Conservation (phyloP, 257 asterid genomes). For the Solanum bukasovii region DNA sequence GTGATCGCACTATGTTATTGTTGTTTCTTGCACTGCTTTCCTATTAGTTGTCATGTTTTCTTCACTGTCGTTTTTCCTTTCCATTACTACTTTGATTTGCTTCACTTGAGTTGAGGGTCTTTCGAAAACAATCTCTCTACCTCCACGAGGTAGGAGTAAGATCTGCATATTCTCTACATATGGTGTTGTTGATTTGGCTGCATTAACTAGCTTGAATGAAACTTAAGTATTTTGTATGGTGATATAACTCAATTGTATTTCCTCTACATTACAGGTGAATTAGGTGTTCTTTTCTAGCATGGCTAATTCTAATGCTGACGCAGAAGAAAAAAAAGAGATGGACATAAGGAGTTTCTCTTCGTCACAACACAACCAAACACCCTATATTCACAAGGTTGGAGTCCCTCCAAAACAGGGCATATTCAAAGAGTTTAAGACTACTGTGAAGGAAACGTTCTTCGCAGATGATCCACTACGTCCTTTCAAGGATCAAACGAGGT, state of each 20-base stretch:
- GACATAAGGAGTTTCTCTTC: conserved; percentile 25
- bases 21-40: neutral
- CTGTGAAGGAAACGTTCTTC: conserved; percentile 14
- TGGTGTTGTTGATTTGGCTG: neutral
- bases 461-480: conserved; percentile 12
- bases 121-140: neutral
- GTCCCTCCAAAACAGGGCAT: conserved; percentile 2
- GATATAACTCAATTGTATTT: neutral
- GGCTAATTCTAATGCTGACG: conserved; percentile 15
- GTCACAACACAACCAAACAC: conserved; percentile 8
- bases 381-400: conserved; percentile 12
- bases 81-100: neutral
- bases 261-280: conserved; percentile 2
- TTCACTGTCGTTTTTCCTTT: neutral
- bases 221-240: neutral
- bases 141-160: neutral
- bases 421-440: conserved; percentile 1
- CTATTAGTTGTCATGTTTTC: neutral
- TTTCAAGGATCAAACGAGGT: conserved; percentile 11
- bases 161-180: rapidly evolving
- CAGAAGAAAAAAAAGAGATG: conserved; percentile 24
- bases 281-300: conserved; percentile 3
- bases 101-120: neutral
- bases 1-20: neutral
- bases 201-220: neutral